Evolutionary conservation across 108 stramenopile genomes (phyloP).

Genomic region (Asterionellopsis glacialis): DNA sequence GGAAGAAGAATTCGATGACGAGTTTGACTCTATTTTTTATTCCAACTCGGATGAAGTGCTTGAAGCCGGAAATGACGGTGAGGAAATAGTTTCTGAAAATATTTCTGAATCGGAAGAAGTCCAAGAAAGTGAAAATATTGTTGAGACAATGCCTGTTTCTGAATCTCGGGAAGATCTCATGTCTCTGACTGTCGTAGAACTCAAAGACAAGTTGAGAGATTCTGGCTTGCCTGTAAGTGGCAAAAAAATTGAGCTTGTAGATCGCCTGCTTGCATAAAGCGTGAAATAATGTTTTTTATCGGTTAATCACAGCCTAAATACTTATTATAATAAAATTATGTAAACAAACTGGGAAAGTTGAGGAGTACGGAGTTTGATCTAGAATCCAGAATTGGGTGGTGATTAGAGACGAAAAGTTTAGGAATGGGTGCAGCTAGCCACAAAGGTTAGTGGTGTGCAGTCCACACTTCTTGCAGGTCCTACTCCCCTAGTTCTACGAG

Average conservation of each 20-base stretch:
- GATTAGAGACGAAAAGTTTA: too few relatives aligned
- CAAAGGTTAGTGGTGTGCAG: too few relatives aligned
- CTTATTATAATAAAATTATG: too few relatives aligned
- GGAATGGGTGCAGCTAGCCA: too few relatives aligned
- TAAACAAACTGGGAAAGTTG: too few relatives aligned
- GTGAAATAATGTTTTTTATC: too few relatives aligned
- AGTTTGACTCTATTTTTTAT: neutral
- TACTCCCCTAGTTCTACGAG: too few relatives aligned
- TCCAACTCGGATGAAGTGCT: neutral
- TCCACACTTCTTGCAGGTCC: too few relatives aligned
- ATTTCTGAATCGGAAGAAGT: neutral
- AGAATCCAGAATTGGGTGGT: too few relatives aligned
- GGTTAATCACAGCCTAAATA: too few relatives aligned
- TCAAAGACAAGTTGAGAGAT: slow-evolving; percentile 55
- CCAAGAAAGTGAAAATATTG: slow-evolving; percentile 7
- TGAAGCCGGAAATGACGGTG: slow-evolving; percentile 4
- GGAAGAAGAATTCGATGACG: neutral
- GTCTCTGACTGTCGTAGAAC: slow-evolving; percentile 39
- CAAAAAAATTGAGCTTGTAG: slow-evolving; percentile 59
- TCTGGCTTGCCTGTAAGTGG: slow-evolving; percentile 57
- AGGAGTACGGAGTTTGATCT: too few relatives aligned
- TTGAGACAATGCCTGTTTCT: slow-evolving; percentile 3
- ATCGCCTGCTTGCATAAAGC: slow-evolving; percentile 21
- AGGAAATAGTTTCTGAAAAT: too few relatives aligned
- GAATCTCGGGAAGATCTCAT: slow-evolving; percentile 7